Base-by-base conservation (phyloP, 768 basidiomycete species). In the Mycena rosella region DNA sequence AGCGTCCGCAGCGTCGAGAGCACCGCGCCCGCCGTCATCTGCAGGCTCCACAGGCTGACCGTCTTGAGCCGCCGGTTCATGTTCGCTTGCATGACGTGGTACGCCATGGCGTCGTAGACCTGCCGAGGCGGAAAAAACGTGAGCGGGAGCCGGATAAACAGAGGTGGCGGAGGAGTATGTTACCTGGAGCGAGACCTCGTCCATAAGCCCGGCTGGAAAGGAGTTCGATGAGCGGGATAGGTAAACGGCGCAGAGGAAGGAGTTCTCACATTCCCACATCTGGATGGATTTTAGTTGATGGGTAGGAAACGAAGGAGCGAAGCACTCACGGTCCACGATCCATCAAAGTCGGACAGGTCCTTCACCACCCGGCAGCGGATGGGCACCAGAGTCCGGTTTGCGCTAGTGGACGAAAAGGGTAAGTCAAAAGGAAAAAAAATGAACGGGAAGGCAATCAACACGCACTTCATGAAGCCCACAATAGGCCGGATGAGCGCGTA, bases 391-490 rank as follows among this genome's bases (percentile, higher is more conserved):
- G 98, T 99, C 66, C 92, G 89, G 76, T 99, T 97, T 5, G 93
- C 91, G 77, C 97, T 99, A 72, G 70, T 3, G 60, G 45, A 77
- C 18, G 45, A 5, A 5, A 44, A 34, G 20, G 20, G n/a, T 6
- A 20, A n/a, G 70, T 48, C 57, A 62, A 53, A 57, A 72, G 30
- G 24, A 18, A 38, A 22, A 22, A 15, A 63, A 47, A 9, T 26
- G 6, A 57, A 40, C 42, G 45, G 38, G 11, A 62, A 40, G 56
- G 8, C 32, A 47, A 30, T 45, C 10, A 26, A 67, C 14, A 84
- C 91, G 66, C 73, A 96, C 96, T 98, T 98, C 90, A 98, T 96
- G 76, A 99, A 99, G 1, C 96, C 97, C 18, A 99, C 98, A 69
- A 99, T 98, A 5, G 98, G 96, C 73, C 98, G 79, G 52, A 98